Percentiles rank a stretch among this genome's conserved stretches.
Conservation (phyloP, 768 basidiomycete species). For the Mycena rebaudengoi region DNA sequence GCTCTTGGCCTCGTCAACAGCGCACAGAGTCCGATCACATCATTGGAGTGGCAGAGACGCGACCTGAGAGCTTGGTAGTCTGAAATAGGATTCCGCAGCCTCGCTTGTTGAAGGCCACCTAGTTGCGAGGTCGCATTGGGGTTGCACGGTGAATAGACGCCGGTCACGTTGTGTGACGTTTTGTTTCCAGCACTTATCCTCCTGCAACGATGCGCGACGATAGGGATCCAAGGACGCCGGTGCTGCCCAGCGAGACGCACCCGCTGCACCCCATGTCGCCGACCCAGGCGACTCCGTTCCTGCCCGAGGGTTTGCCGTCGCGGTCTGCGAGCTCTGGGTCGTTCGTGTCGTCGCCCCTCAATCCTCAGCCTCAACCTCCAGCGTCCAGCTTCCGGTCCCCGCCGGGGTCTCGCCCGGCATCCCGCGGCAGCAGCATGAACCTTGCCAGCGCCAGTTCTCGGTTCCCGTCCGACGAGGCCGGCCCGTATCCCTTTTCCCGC, state of each 20-base stretch:
- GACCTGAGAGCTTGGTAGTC: too few species aligned
- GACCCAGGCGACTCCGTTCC: slow-evolving; percentile 36
- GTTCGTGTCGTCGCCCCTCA: slow-evolving; percentile 63
- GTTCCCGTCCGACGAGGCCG: slow-evolving; percentile 52
- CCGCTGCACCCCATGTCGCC: slow-evolving; percentile 27
- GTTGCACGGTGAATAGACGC: too few species aligned
- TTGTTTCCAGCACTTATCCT: too few species aligned
- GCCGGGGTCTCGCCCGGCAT: slow-evolving; percentile 45
- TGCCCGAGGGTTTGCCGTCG: slow-evolving; percentile 28
- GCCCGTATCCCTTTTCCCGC: slow-evolving; percentile 50
- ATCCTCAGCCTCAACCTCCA: slow-evolving; percentile 53
- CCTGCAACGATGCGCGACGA: too few species aligned
- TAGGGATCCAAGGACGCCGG: too few species aligned
- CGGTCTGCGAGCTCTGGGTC: slow-evolving; percentile 35
- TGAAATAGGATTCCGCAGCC: too few species aligned
- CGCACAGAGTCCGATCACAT: too few species aligned
- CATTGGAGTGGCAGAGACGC: too few species aligned
- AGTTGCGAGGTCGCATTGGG: too few species aligned
- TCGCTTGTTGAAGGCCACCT: too few species aligned
- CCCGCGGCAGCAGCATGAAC: slow-evolving; percentile 44
- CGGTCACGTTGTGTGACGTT: too few species aligned
- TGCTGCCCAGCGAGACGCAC: slow-evolving; percentile 29
- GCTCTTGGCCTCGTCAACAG: too few species aligned
- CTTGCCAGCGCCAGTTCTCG: slow-evolving; percentile 7
- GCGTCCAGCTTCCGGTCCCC: slow-evolving; percentile 25